phyloP scores from a whole-genome alignment of 1,139 yeast species.

The Pichia inconspicua region DNA sequence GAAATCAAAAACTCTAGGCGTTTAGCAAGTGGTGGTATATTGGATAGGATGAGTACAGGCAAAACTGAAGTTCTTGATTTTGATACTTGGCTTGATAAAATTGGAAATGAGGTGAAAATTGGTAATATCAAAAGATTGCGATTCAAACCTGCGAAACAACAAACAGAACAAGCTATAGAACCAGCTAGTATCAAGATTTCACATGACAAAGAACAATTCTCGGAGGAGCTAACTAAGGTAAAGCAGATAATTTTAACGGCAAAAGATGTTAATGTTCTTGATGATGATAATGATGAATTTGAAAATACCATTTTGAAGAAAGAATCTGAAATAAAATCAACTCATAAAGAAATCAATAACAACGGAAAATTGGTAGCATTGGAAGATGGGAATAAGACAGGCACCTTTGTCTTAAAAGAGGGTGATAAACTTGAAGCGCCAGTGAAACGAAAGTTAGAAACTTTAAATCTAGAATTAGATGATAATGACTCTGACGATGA shows the following conservation, averaged over 20 bases:
- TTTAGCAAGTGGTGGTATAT: conserved; percentile 18
- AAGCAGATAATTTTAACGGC: conserved; percentile 48
- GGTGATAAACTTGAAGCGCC: not conserved
- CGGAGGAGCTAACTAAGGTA: not conserved
- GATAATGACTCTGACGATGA: conserved; percentile 22
- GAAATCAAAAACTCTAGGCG: conserved; percentile 16
- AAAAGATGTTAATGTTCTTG: conserved; percentile 38
- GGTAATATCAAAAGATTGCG: conserved; percentile 3
- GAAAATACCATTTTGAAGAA: conserved; percentile 38
- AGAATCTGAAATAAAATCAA: conserved; percentile 28
- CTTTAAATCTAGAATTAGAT: conserved; percentile 29
- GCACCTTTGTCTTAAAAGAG: not conserved
- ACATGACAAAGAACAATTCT: not conserved
- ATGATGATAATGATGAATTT: conserved; percentile 30
- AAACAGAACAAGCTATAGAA: not conserved
- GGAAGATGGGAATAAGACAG: not conserved
- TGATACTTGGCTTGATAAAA: conserved; percentile 23
- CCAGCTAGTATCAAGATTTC: not conserved
- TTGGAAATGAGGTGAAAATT: conserved; percentile 17
- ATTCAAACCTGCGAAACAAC: conserved; percentile 2
- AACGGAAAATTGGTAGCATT: conserved; percentile 9
- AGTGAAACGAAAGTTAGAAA: conserved; percentile 16
- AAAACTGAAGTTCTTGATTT: conserved; percentile 8
- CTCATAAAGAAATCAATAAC: conserved; percentile 18
- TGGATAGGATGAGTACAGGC: conserved; percentile 15